Evolutionary conservation across 2,329 filamentous ascomycete genomes (phyloP).

Genomic region (Pseudogymnoascus sp.): DNA sequence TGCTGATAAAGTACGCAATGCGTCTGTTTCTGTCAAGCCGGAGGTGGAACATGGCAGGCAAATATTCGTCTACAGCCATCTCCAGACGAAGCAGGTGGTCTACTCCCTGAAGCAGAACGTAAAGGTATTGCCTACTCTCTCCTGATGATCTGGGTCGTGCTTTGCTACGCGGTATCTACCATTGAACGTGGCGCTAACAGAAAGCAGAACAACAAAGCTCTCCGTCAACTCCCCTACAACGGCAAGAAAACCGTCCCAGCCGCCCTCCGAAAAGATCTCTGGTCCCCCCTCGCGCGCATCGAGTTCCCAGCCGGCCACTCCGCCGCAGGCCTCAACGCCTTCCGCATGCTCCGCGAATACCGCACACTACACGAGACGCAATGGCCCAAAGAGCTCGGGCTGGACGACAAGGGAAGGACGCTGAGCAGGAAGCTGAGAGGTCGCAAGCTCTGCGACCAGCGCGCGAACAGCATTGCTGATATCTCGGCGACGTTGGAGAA

Average conservation of each 20-base stretch:
- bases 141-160: not conserved
- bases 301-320: slow-evolving; percentile 47
- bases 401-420: slow-evolving; percentile 17
- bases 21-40: not conserved
- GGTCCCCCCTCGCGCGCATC: slow-evolving; percentile 54
- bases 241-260: slow-evolving; percentile 60
- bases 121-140: slow-evolving; percentile 25
- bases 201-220: slow-evolving; percentile 36
- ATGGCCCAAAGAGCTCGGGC: slow-evolving; percentile 46
- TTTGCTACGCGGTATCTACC: not conserved
- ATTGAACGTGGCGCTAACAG: not conserved
- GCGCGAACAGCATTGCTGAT: slow-evolving; percentile 55
- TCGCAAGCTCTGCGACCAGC: slow-evolving; percentile 50
- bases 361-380: slow-evolving; percentile 54
- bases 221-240: slow-evolving; percentile 56
- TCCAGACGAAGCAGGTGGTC: slow-evolving; percentile 34
- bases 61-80: slow-evolving; percentile 34
- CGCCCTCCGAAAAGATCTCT: slow-evolving; percentile 61
- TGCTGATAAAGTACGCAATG: slow-evolving; percentile 11
- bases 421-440: slow-evolving; percentile 37
- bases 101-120: slow-evolving; percentile 33
- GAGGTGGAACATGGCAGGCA: slow-evolving; percentile 28
- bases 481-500: slow-evolving; percentile 48
- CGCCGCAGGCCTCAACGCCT: slow-evolving; percentile 48
- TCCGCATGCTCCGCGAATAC: slow-evolving; percentile 58